Conservation (phyloP, 805 yeast species). For the Yarrowia hollandica region DNA sequence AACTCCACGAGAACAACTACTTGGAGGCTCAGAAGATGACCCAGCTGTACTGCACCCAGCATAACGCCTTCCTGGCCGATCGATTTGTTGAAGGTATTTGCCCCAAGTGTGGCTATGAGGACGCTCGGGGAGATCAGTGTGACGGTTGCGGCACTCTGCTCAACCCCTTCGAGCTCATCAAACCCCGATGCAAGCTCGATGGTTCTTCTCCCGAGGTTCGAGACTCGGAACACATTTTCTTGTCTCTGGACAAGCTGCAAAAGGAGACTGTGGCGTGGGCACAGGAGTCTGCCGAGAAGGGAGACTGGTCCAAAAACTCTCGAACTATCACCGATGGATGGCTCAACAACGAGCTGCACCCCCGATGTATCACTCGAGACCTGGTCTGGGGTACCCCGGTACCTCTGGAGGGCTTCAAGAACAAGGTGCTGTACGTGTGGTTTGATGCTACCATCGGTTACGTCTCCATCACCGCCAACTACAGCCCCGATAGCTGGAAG, state of each 20-base stretch:
- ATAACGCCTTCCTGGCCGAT: conserved; percentile 90
- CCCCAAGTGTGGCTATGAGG: conserved; percentile 91
- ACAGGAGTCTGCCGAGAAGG: conserved; percentile 61
- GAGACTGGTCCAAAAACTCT: conserved; percentile 91
- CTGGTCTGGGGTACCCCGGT: conserved; percentile 98
- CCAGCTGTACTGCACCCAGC: conserved; percentile 89
- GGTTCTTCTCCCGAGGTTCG: conserved; percentile 75
- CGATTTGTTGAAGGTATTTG: conserved; percentile 97
- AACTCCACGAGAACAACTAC: conserved; percentile 71
- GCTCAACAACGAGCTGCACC: conserved; percentile 89
- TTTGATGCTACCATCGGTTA: conserved; percentile 98
- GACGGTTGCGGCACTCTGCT: conserved; percentile 90
- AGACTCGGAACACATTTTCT: conserved; percentile 81
- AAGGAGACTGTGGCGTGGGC: conserved; percentile 73
- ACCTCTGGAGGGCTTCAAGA: conserved; percentile 79
- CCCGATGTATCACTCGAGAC: conserved; percentile 97
- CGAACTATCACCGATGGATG: conserved; percentile 86
- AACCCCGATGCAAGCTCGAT: conserved; percentile 95
- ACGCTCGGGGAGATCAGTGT: conserved; percentile 99
- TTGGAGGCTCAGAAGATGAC: conserved; percentile 85
- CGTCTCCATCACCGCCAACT: conserved; percentile 92
- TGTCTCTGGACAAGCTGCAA: conserved; percentile 82
- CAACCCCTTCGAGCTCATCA: conserved; percentile 88
- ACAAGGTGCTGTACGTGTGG: conserved; percentile 97
- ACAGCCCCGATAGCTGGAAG: conserved; percentile 69